Base-by-base conservation (phyloP, 2,329 filamentous ascomycete genomes). In the Westerdykella ornata region DNA sequence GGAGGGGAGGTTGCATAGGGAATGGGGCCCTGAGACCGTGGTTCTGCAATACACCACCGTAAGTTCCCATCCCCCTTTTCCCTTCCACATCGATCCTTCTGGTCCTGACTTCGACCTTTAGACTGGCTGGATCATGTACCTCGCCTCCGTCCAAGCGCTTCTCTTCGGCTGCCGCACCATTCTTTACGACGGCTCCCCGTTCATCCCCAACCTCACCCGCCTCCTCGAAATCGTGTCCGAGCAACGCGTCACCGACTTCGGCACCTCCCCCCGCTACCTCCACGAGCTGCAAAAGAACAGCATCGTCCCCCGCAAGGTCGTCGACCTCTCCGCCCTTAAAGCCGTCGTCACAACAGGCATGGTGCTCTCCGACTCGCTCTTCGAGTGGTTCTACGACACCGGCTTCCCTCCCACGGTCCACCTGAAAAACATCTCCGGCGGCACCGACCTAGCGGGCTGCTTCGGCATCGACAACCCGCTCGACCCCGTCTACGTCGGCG, bases 111-210 rank as follows among this genome's bases (percentile, higher is more conserved):
- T 18, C 16, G 13, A 28, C n/a, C n/a, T n/a, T n/a, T n/a, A 64
- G 61, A 65, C 62, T 3, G 61, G 62, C 12, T 94, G 87, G 87
- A 92, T 94, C 66, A 94, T 94, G 87, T 92, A 90, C 59, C 69
- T 88, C 7, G 67, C 72, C 2, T 76, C 74, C 29, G 70, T 86
- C 0, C 70, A 73, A 15, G 69, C 72, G 3, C 69, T 90, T 6
- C 53, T 83, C 1, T 67, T 72, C 30, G 85, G 85, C 6, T 72
- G 73, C 0, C 73, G 78, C 5, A 70, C 76, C 1, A 65, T 94
- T 1, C 69, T 90, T n/a, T 94, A 94, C 60, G 87, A 94, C 57
- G 88, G 87, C 3, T 87, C 81, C 7, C 87, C 87, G 0, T 88
- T 94, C 63, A 67, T 80, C 35, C 87, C 87, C 0, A 78, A 85